phyloP scores from a whole-genome alignment of 352 stramenopile species.

The Pythium biforme region DNA sequence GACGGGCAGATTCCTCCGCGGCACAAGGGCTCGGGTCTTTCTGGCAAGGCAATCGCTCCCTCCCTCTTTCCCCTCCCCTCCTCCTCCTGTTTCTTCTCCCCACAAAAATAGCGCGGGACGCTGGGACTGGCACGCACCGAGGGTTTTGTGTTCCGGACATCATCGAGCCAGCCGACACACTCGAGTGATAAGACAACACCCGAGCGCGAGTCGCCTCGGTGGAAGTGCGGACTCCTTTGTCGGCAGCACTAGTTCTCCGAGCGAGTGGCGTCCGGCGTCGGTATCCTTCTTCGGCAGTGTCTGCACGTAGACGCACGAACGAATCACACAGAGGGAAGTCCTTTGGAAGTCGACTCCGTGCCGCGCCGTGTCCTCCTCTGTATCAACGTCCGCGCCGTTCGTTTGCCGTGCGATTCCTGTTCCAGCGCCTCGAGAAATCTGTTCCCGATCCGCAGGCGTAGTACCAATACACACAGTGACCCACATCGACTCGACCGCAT shows the following conservation, averaged over 20 bases:
- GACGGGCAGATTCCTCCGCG: slow-evolving; percentile 8
- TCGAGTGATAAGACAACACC: slow-evolving; percentile 12
- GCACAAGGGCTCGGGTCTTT: slow-evolving; percentile 12
- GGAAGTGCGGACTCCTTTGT: background rate
- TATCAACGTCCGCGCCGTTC: background rate
- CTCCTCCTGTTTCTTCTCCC: slow-evolving; percentile 1
- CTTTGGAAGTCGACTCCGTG: background rate
- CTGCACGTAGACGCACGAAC: background rate
- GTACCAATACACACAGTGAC: too few relatives aligned
- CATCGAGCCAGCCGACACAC: slow-evolving; percentile 16
- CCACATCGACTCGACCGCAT: background rate
- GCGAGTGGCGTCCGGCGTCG: background rate
- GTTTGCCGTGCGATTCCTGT: background rate
- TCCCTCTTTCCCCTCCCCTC: background rate
- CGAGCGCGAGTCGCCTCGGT: background rate
- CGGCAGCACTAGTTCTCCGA: background rate
- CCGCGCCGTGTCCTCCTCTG: too few relatives aligned
- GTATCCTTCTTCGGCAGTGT: background rate
- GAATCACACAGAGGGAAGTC: background rate
- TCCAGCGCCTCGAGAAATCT: background rate
- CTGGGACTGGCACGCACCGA: background rate
- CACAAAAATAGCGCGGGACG: slow-evolving; percentile 10
- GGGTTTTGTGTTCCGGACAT: slow-evolving; percentile 2
- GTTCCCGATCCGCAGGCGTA: background rate
- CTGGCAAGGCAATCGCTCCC: slow-evolving; percentile 3